These are phyloP conservation scores for Narthecium ossifragum DNA, from an alignment of 106 monocot species.

Conservation along the genomic window DNA sequence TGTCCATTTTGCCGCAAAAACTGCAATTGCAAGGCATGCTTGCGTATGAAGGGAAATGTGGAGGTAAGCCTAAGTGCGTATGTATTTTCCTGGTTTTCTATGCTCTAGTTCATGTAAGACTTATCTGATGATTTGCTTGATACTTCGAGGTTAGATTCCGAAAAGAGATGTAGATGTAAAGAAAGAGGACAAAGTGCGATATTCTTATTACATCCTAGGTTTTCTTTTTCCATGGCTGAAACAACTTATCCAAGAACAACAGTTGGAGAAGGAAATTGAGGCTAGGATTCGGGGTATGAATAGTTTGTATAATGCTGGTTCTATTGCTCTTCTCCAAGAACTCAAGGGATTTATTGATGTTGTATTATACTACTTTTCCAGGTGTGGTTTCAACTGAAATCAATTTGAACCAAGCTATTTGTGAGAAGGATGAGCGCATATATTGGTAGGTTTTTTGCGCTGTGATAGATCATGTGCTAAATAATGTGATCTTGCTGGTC, in stretches of 20 bases:
- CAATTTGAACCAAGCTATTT: slow-evolving; percentile 38
- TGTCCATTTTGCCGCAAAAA: slow-evolving; percentile 51
- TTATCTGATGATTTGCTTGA: too few relatives aligned
- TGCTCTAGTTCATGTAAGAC: too few relatives aligned
- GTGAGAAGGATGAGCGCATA: slow-evolving; percentile 43
- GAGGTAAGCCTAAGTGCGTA: too few relatives aligned
- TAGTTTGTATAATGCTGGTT: too few relatives aligned
- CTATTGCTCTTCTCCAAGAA: too few relatives aligned
- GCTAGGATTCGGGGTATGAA: slow-evolving; percentile 55
- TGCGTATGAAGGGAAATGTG: slow-evolving; percentile 48
- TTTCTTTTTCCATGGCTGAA: slow-evolving; percentile 57
- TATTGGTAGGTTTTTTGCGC: slow-evolving; percentile 38
- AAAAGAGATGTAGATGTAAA: slow-evolving; percentile 22
- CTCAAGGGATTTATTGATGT: too few relatives aligned
- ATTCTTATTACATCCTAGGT: slow-evolving; percentile 27
- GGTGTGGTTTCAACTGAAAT: slow-evolving; percentile 25
- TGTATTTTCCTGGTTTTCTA: too few relatives aligned
- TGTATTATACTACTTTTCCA: too few relatives aligned
- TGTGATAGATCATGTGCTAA: too few relatives aligned
- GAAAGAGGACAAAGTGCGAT: slow-evolving; percentile 17
- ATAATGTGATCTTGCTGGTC: too few relatives aligned
- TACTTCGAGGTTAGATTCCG: slow-evolving; percentile 41
- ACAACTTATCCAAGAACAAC: slow-evolving; percentile 44
- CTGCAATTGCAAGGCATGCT: slow-evolving; percentile 71
- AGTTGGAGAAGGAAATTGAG: slow-evolving; percentile 53